phyloP scores from a whole-genome alignment of 2,329 filamentous ascomycete species.

The Bipolaris bicolor region DNA sequence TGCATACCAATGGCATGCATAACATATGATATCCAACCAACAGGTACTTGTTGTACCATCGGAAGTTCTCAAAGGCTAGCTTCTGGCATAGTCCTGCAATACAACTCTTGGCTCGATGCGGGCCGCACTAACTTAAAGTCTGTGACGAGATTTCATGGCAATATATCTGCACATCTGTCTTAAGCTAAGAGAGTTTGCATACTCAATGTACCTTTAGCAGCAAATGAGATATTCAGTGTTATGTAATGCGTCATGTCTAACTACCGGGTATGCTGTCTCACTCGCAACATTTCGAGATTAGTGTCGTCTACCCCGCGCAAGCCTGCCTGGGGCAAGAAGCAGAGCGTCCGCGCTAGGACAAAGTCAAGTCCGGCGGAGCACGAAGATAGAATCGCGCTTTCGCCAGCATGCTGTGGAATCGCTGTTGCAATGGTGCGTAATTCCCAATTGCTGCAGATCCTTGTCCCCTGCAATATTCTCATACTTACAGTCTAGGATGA shows the following conservation, averaged over 20 bases:
- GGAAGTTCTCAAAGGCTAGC: no score
- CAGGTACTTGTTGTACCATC: no score
- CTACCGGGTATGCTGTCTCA: neutral
- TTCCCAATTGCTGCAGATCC: slow-evolving; percentile 7
- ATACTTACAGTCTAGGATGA: slow-evolving; percentile 11
- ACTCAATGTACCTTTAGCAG: neutral
- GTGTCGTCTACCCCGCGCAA: neutral
- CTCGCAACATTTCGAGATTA: neutral
- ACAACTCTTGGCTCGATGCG: no score
- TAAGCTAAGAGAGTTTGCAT: neutral
- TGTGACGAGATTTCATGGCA: no score
- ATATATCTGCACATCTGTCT: neutral
- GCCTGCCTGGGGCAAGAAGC: neutral
- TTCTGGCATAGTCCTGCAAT: no score
- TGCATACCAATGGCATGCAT: no score
- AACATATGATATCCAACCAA: no score
- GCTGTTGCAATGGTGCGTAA: slow-evolving; percentile 22
- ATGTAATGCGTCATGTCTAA: no score
- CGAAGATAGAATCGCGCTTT: slow-evolving; percentile 19
- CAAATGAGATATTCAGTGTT: neutral
- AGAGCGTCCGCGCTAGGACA: slow-evolving; percentile 23
- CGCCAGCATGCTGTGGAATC: slow-evolving; percentile 3
- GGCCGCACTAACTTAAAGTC: no score
- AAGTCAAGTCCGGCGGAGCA: slow-evolving; percentile 29
- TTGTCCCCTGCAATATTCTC: slow-evolving; percentile 3